Percentiles rank a stretch among this genome's conserved stretches.
These are phyloP conservation scores for Penicillium steckii DNA, from an alignment of 495 filamentous ascomycete species.

Conservation along the genomic window DNA sequence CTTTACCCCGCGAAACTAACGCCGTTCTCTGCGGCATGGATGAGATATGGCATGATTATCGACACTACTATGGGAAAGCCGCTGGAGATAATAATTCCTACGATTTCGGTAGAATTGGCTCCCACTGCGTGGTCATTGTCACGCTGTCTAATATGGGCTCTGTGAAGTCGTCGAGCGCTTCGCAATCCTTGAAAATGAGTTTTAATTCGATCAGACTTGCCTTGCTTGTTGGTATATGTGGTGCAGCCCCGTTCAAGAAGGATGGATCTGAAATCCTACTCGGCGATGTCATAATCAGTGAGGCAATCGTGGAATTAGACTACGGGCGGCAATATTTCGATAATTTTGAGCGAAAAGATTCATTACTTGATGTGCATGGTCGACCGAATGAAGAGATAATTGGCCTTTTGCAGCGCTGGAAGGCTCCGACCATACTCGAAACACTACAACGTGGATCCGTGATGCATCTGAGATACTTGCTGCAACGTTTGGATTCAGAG, in stretches of 20 bases:
- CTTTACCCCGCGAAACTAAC: neutral
- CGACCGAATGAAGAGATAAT: neutral
- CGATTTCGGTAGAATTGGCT: neutral
- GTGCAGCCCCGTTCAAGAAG: neutral
- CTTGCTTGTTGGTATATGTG: neutral
- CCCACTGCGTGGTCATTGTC: neutral
- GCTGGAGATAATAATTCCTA: neutral
- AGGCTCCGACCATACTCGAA: neutral
- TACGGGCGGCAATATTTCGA: neutral
- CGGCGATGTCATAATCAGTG: neutral
- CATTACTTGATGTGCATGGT: neutral
- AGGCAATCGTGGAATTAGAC: neutral
- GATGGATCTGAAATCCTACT: neutral
- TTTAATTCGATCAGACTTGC: neutral
- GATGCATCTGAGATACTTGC: neutral
- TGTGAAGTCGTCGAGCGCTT: neutral
- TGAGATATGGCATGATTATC: neutral
- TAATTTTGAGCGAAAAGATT: neutral
- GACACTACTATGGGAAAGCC: neutral
- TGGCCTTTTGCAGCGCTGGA: neutral
- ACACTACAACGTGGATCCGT: neutral
- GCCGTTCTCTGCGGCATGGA: neutral
- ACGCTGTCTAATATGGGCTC: neutral
- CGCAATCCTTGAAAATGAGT: neutral
- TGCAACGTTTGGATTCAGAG: no score